A percentile compares a stretch with the other conserved stretches of the same genome.
Evolutionary conservation across 2,329 filamentous ascomycete species (phyloP).

Genomic region (Cadophora gregata): DNA sequence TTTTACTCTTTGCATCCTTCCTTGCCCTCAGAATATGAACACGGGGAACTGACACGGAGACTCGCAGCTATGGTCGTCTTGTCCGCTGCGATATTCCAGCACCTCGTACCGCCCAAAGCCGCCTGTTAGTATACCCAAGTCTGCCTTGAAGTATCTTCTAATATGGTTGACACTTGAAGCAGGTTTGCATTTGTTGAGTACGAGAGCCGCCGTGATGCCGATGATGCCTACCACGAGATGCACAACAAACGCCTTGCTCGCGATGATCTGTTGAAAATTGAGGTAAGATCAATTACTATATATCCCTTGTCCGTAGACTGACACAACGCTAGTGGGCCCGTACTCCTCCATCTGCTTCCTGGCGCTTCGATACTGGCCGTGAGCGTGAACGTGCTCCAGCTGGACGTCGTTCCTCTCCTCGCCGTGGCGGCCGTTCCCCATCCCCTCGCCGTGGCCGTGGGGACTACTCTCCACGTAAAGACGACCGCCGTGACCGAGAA

Average conservation of each 20-base stretch:
- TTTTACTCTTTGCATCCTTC: slow-evolving; percentile 37
- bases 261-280: slow-evolving; percentile 96
- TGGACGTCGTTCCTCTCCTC: slow-evolving; percentile 62
- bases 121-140: slow-evolving; percentile 74
- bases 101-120: slow-evolving; percentile 88
- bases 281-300: slow-evolving; percentile 64
- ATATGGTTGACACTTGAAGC: slow-evolving; percentile 47
- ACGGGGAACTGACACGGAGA: slow-evolving; percentile 38
- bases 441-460: slow-evolving; percentile 75
- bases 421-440: slow-evolving; percentile 73
- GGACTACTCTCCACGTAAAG: slow-evolving; percentile 87
- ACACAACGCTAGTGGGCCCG: slow-evolving; percentile 83
- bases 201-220: slow-evolving; percentile 95
- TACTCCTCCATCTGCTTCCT: slow-evolving; percentile 95
- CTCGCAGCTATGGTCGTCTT: slow-evolving; percentile 86
- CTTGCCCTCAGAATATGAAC: slow-evolving; percentile 31
- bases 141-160: slow-evolving; percentile 38
- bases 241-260: slow-evolving; percentile 98
- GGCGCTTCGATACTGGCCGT: slow-evolving; percentile 94
- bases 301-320: slow-evolving; percentile 8
- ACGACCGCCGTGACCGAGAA: slow-evolving; percentile 82
- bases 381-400: slow-evolving; percentile 65
- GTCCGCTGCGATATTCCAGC: slow-evolving; percentile 99
- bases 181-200: slow-evolving; percentile 99
- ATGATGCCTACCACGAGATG: slow-evolving; percentile 99